Evolutionary conservation across 192 early-diverging fungal genomes (phyloP), one percentile per base, ranked within the genome.

Genomic region (Borealophlyctis nickersoniae): DNA sequence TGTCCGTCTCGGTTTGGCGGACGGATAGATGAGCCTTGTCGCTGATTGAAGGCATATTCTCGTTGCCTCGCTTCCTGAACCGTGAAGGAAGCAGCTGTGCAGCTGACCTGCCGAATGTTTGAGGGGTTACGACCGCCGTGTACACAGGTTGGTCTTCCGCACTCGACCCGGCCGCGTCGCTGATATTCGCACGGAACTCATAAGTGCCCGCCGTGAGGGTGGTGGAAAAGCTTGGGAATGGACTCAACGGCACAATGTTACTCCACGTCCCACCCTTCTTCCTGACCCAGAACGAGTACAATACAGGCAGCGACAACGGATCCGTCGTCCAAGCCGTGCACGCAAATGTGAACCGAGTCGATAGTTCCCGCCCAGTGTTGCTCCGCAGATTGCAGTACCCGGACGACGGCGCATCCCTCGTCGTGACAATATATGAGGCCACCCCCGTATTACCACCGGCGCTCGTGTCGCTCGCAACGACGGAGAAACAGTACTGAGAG

Each of bases 291-390:
- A 56, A 64, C 4, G 51, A 35, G 33, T 64, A 64, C 26, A 56
- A 64, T 53, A 64, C 14, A 28, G 63, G 63, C 33, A 0, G 26
- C 14, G 63, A 32, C n/a, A 48, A 33, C 52, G n/a, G 63, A 35
- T 64, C 63, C 4, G 63, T 64, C 1, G 56, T 53, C 63, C 63
- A 64, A 13, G 52, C 63, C 2, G 63, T 53, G 35, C 63, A 64
- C 14, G 52, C 45, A n/a, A 45, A 56, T n/a, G 52, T 32, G 52
- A 64, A 64, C 36, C 53, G 32, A 28, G 49, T 49, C 2, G 23
- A 28, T 26, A 51, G 51, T 27, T 39, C 60, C 2, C 14, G 26
- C 2, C 60, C 60, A 2, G 19, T 14, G 26, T 39, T 62, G 13
- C 48, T 49, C 48, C 51, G 49, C 49, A 32, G 49, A 9, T 26